phyloP scores from a whole-genome alignment of 2,329 filamentous ascomycete genomes.

The Nothomitra cinnamomea region DNA sequence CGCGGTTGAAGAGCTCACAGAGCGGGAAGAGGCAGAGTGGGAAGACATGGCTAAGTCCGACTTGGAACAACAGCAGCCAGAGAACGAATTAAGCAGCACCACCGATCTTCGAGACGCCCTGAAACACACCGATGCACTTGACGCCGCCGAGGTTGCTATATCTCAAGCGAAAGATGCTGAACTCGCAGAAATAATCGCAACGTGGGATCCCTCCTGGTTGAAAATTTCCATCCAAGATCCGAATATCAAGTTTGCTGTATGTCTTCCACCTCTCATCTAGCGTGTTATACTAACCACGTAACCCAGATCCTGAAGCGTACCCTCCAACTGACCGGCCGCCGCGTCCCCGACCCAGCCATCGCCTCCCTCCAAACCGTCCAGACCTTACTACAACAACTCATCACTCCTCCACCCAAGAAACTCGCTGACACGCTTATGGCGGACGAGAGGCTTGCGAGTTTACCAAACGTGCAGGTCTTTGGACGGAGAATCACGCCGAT shows the following conservation, averaged over 20 bases:
- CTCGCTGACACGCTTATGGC: slow-evolving; percentile 41
- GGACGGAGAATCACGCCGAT: slow-evolving; percentile 48
- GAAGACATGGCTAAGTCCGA: background rate
- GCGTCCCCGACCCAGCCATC: slow-evolving; percentile 55
- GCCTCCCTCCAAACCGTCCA: slow-evolving; percentile 35
- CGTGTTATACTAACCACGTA: background rate
- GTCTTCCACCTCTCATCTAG: slow-evolving; percentile 18
- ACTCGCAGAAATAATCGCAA: background rate
- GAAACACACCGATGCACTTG: slow-evolving; percentile 6
- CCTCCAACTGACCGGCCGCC: slow-evolving; percentile 62
- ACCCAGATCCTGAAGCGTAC: slow-evolving; percentile 61
- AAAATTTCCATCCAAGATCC: slow-evolving; percentile 37
- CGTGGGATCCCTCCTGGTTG: slow-evolving; percentile 37
- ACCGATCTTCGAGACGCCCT: slow-evolving; percentile 10
- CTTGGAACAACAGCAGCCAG: slow-evolving; percentile 2
- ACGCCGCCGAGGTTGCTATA: background rate
- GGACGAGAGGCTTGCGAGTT: slow-evolving; percentile 28
- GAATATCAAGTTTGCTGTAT: slow-evolving; percentile 55
- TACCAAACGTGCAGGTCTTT: slow-evolving; percentile 57
- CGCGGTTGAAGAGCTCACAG: slow-evolving; percentile 6
- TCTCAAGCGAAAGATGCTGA: background rate
- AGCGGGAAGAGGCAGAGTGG: slow-evolving; percentile 7
- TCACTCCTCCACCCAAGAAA: slow-evolving; percentile 34
- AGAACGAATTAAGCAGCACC: background rate
- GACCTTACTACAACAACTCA: slow-evolving; percentile 36